phyloP scores from a whole-genome alignment of 768 basidiomycete genomes.

The Termitomyces sp. region DNA sequence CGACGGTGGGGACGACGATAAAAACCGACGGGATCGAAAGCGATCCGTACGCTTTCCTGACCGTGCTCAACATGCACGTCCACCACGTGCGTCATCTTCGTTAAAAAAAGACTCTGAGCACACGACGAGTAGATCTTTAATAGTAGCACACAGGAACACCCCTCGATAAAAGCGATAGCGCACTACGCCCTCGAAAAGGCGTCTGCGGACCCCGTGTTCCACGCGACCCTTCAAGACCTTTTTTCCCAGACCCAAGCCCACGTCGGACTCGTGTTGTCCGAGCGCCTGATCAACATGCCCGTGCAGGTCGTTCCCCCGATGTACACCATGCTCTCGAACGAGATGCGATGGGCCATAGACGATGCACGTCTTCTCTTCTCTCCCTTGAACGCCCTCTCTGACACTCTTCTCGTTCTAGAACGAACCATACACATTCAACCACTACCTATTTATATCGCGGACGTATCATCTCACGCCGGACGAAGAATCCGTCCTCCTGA shows the following conservation, averaged over 20 bases:
- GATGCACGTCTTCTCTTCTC: slow-evolving; percentile 39
- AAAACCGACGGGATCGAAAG: slow-evolving; percentile 89
- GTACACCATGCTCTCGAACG: slow-evolving; percentile 84
- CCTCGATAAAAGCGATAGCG: slow-evolving; percentile 63
- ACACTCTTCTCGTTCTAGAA: slow-evolving; percentile 26
- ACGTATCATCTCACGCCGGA: slow-evolving; percentile 69
- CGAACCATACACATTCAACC: slow-evolving; percentile 64
- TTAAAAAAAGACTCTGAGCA: too few relatives aligned
- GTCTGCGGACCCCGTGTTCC: slow-evolving; percentile 40
- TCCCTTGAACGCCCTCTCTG: not conserved
- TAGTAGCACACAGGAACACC: slow-evolving; percentile 55
- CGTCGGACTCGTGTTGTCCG: slow-evolving; percentile 81
- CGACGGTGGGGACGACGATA: slow-evolving; percentile 78
- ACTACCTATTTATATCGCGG: slow-evolving; percentile 72
- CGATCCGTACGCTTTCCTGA: slow-evolving; percentile 87
- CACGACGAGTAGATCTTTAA: too few relatives aligned
- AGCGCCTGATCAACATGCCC: slow-evolving; percentile 93
- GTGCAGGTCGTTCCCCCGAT: slow-evolving; percentile 89
- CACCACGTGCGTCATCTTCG: slow-evolving; percentile 51
- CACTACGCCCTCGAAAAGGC: slow-evolving; percentile 63
- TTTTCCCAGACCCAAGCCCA: slow-evolving; percentile 47
- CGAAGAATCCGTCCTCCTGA: slow-evolving; percentile 55
- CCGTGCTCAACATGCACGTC: slow-evolving; percentile 67
- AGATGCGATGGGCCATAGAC: slow-evolving; percentile 67
- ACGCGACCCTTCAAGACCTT: slow-evolving; percentile 46